Evolutionary conservation across 352 stramenopile genomes (phyloP), one percentile per base, ranked within the genome.

Genomic region (Phytophthora gonapodyides): DNA sequence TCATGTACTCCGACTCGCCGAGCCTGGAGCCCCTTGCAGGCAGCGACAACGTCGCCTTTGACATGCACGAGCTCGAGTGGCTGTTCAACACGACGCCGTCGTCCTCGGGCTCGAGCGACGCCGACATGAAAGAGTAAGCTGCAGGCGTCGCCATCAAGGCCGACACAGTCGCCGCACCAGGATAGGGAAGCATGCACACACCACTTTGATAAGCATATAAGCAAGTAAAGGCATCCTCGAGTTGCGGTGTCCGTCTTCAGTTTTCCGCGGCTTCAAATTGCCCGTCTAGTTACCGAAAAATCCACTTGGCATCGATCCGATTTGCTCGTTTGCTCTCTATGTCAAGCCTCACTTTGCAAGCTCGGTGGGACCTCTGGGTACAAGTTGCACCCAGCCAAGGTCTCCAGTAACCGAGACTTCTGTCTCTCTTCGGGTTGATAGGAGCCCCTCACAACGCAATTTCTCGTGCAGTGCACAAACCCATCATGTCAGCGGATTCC

Each of bases 1-100:
- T 67, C n/a, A 76, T 76, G 44, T 77, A 82, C 51, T 71, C 68
- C 17, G 63, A 73, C 35, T 73, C 68, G n/a, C 63, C 66, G 6
- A 73, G 55, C 24, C 64, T 76, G 7, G 63, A 76, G 34, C 64
- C 68, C 9, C 49, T 73, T 40, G 57, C 45, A 5, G 38, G 57
- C 12, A 52, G 10, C 15, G 57, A 59, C 15, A 65, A 24, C 24
- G 52, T 52, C 21, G 44, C 64, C 12, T 47, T 76, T 24, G 51
- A 73, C 27, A 52, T 73, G 59, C 38, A 67, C 15, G 68, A 76
- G 38, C 59, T 76, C 21, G 64, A 76, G 41, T 76, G 68, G 68
- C 57, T 76, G 7, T 64, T 76, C 33, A 67, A 68, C 45, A 65
- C 58, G n/a, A 68, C 63, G 5, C 63, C 57, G 19, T 60, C 50